Percentiles rank a stretch among this genome's conserved stretches.
These are phyloP conservation scores for Rhizopogon rudus DNA, from an alignment of 768 basidiomycete genomes.

Conservation along the genomic window DNA sequence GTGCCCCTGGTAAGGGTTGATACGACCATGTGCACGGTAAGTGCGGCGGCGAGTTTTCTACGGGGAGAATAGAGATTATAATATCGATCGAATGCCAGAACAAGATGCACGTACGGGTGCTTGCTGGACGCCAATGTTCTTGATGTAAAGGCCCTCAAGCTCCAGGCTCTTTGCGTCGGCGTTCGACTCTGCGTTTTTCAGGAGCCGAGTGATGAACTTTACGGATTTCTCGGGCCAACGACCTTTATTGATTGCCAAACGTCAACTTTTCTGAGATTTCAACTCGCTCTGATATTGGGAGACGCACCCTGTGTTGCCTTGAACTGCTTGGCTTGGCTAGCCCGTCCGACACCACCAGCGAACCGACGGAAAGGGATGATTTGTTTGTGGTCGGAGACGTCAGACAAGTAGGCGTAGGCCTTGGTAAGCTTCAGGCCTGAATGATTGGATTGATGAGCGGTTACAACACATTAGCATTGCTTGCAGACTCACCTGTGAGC, in stretches of 20 bases:
- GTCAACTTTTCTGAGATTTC: neutral
- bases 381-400: slow-evolving; percentile 96
- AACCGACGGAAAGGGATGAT: slow-evolving; percentile 96
- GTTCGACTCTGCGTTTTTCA: slow-evolving; percentile 99
- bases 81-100: neutral
- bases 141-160: slow-evolving; percentile 88
- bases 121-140: slow-evolving; percentile 97
- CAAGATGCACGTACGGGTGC: slow-evolving; percentile 70
- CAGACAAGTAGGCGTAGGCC: slow-evolving; percentile 90
- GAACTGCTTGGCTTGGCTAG: slow-evolving; percentile 95
- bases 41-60: slow-evolving; percentile 99
- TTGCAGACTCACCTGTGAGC: slow-evolving; percentile 63
- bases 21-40: slow-evolving; percentile 96
- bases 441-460: neutral
- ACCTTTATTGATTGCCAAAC: slow-evolving; percentile 45
- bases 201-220: slow-evolving; percentile 86
- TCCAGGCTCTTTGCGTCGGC: slow-evolving; percentile 97
- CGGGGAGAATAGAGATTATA: neutral
- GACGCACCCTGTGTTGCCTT: slow-evolving; percentile 89
- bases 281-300: neutral
- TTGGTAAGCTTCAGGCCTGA: slow-evolving; percentile 89
- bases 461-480: neutral
- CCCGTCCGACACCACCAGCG: slow-evolving; percentile 91
- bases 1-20: slow-evolving; percentile 99
- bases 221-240: slow-evolving; percentile 99